Conservation (phyloP, 768 basidiomycete species). For the Leccinum longicurvipes region DNA sequence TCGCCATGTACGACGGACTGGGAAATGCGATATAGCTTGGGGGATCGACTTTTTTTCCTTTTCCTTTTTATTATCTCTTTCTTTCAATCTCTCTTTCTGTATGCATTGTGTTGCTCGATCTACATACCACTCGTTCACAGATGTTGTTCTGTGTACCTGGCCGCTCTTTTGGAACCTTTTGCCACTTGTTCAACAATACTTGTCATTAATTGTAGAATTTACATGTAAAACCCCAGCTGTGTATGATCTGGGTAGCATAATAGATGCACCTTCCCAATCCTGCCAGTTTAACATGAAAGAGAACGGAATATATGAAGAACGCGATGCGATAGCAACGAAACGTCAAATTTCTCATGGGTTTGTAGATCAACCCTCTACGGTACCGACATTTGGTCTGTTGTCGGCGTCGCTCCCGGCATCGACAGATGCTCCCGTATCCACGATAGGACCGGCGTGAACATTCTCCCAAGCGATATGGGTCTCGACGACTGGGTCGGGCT, state of each 20-base stretch:
- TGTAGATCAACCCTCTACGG: background rate
- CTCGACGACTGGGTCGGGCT: background rate
- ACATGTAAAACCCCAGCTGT: constrained; percentile 23
- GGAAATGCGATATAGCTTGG: constrained; percentile 21
- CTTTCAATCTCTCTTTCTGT: background rate
- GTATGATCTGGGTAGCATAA: constrained; percentile 7
- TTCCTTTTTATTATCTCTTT: background rate
- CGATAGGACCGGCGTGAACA: background rate
- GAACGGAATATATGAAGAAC: background rate
- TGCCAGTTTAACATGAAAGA: background rate
- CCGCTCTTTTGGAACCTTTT: constrained; percentile 14
- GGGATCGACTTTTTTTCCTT: background rate
- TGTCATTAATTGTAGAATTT: constrained; percentile 30
- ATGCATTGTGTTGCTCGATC: constrained; percentile 17
- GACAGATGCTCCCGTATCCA: background rate
- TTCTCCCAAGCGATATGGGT: background rate
- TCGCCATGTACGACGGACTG: constrained; percentile 34
- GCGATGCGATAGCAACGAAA: background rate
- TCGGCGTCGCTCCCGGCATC: constrained; percentile 2
- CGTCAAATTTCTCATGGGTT: background rate
- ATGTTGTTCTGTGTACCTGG: constrained; percentile 8
- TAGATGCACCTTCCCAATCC: constrained; percentile 4
- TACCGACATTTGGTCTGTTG: background rate
- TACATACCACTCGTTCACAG: constrained; percentile 13
- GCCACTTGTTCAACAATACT: constrained; percentile 13